A percentile compares a stretch with the other conserved stretches of the same genome.
Conservation (phyloP, 202 grass and related monocot genomes). For the Musa balbisiana region DNA sequence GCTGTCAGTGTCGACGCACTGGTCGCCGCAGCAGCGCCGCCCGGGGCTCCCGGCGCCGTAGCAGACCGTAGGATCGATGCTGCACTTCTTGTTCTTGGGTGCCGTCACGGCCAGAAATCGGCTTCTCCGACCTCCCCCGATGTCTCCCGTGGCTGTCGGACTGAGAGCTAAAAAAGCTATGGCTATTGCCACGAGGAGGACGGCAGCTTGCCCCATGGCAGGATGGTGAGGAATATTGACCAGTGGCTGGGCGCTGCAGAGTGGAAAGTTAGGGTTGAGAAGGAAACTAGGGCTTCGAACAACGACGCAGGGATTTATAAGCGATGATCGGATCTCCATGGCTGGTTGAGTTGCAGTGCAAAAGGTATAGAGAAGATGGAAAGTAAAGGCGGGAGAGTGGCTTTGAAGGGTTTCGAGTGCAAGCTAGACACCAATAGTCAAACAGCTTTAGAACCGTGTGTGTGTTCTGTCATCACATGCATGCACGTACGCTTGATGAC, state of each 20-base stretch:
- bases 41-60: neutral
- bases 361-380: neutral
- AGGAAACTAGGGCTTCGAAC: neutral
- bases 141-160: neutral
- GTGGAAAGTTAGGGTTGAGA: neutral
- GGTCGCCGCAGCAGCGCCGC: neutral
- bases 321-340: neutral
- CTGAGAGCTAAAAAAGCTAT: neutral
- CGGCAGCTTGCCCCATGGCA: neutral
- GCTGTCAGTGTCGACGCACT: neutral
- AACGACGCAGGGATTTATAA: neutral
- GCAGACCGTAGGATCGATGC: neutral
- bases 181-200: slow-evolving; percentile 11
- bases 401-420: neutral
- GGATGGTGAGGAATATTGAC: neutral
- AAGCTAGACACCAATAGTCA: neutral
- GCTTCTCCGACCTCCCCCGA: neutral
- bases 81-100: neutral
- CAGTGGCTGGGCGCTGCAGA: too few species aligned
- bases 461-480: neutral
- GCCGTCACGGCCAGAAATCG: neutral
- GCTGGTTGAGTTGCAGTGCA: neutral
- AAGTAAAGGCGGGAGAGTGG: neutral
- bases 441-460: too few species aligned
- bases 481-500: slow-evolving; percentile 4